phyloP scores from a whole-genome alignment of 148 eudicot genomes.

The Vaccinium macrocarpon region DNA sequence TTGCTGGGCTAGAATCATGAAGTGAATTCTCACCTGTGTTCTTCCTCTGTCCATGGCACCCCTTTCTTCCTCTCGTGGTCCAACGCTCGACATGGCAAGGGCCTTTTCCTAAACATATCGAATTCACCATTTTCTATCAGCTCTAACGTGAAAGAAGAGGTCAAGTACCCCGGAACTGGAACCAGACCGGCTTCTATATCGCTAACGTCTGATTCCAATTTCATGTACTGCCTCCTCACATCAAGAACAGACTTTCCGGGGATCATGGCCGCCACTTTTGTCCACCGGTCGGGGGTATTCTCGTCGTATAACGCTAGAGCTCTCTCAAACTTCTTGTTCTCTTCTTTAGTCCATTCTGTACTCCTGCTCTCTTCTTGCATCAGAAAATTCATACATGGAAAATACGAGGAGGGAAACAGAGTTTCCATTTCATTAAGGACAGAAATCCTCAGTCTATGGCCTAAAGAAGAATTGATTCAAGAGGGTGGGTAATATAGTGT shows the following conservation, averaged over 20 bases:
- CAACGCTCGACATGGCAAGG: constrained; percentile 33
- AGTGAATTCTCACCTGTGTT: constrained; percentile 62
- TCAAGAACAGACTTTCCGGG: constrained; percentile 75
- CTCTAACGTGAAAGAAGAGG: constrained; percentile 57
- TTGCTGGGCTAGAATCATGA: background rate
- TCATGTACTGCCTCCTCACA: constrained; percentile 63
- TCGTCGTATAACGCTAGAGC: constrained; percentile 77
- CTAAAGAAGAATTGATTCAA: background rate
- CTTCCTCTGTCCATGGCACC: constrained; percentile 95
- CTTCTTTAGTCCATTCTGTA: constrained; percentile 75
- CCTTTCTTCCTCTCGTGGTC: constrained; percentile 93
- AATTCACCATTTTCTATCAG: constrained; percentile 42
- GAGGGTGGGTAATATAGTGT: background rate
- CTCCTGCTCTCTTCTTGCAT: constrained; percentile 38
- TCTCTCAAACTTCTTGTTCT: constrained; percentile 81
- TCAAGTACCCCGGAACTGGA: constrained; percentile 71
- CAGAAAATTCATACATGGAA: constrained; percentile 34
- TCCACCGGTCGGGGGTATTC: constrained; percentile 73
- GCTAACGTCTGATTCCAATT: constrained; percentile 65
- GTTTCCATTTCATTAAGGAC: constrained; percentile 14
- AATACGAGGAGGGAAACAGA: constrained; percentile 36
- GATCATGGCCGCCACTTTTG: constrained; percentile 61
- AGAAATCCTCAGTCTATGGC: constrained; percentile 4
- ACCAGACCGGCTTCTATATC: constrained; percentile 89
- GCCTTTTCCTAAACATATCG: constrained; percentile 37